phyloP scores from a whole-genome alignment of 179 eudicot genomes.

The Amaranthus tricolor region DNA sequence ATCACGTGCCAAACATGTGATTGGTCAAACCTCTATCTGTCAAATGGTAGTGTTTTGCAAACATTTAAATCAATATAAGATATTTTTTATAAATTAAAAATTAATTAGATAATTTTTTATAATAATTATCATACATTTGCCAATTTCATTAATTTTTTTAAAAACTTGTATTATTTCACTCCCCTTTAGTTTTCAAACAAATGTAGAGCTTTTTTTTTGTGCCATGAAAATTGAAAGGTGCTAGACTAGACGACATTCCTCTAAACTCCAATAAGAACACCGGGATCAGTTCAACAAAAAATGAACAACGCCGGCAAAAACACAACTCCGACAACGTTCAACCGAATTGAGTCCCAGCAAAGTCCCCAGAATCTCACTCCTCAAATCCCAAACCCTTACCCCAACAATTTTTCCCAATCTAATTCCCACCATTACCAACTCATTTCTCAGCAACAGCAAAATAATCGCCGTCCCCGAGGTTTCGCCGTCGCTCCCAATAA shows the following conservation, averaged over 20 bases:
- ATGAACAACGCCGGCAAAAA: conserved; percentile 16
- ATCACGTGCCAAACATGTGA: too few species aligned
- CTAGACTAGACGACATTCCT: not conserved
- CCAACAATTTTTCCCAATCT: conserved; percentile 18
- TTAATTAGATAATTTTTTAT: too few species aligned
- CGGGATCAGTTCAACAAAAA: not conserved
- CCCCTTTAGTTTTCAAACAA: too few species aligned
- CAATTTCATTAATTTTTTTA: too few species aligned
- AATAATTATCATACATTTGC: too few species aligned
- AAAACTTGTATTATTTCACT: too few species aligned
- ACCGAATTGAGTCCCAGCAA: not conserved
- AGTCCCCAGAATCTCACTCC: not conserved
- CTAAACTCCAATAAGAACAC: not conserved
- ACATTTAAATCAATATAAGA: too few species aligned
- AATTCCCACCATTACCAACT: conserved; percentile 19
- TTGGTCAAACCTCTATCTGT: too few species aligned
- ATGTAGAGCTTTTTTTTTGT: too few species aligned
- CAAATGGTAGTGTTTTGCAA: too few species aligned
- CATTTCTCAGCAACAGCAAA: conserved; percentile 19
- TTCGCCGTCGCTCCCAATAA: conserved; percentile 39
- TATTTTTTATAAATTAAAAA: too few species aligned
- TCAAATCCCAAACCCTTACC: not conserved
- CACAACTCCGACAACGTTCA: not conserved
- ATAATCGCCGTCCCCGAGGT: conserved; percentile 51
- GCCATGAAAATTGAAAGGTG: too few species aligned